Percentiles rank a stretch among this genome's conserved stretches.
Evolutionary conservation across 2,329 filamentous ascomycete species (phyloP).

Genomic region (Lojkania enalia): DNA sequence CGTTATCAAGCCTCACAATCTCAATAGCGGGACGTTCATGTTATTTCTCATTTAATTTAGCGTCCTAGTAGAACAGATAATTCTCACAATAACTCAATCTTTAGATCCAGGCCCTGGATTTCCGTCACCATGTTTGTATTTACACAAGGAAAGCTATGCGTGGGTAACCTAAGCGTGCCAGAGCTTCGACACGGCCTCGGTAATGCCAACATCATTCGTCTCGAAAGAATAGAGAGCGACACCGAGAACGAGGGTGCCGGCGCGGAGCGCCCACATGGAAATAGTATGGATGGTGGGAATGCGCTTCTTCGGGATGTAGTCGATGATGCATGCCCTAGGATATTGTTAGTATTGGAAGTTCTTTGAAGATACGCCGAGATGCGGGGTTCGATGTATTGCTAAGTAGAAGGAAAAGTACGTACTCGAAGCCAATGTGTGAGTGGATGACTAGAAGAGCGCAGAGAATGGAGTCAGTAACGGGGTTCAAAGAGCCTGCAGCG

Average conservation of each 20-base stretch:
- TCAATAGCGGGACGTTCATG: too few species aligned
- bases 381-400: not conserved
- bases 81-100: conserved; percentile 8
- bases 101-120: not conserved
- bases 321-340: conserved; percentile 71
- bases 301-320: conserved; percentile 80
- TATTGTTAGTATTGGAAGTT: conserved; percentile 15
- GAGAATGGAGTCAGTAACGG: conserved; percentile 81
- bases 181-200: conserved; percentile 82
- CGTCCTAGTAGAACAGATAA: conserved; percentile 13
- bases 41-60: conserved; percentile 7
- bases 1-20: too few species aligned
- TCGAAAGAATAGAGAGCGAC: conserved; percentile 97
- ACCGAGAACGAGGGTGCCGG: conserved; percentile 76
- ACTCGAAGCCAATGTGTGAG: conserved; percentile 94
- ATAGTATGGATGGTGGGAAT: conserved; percentile 68
- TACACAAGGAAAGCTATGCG: conserved; percentile 3
- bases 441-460: conserved; percentile 84
- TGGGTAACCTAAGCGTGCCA: conserved; percentile 74
- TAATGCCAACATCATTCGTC: conserved; percentile 95
- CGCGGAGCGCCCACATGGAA: conserved; percentile 78
- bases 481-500: conserved; percentile 88
- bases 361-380: not conserved
- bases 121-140: conserved; percentile 1
- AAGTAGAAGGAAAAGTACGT: conserved; percentile 34